These are phyloP conservation scores for Kluyveromyces nonfermentans DNA, from an alignment of 805 yeast genomes.

Conservation along the genomic window DNA sequence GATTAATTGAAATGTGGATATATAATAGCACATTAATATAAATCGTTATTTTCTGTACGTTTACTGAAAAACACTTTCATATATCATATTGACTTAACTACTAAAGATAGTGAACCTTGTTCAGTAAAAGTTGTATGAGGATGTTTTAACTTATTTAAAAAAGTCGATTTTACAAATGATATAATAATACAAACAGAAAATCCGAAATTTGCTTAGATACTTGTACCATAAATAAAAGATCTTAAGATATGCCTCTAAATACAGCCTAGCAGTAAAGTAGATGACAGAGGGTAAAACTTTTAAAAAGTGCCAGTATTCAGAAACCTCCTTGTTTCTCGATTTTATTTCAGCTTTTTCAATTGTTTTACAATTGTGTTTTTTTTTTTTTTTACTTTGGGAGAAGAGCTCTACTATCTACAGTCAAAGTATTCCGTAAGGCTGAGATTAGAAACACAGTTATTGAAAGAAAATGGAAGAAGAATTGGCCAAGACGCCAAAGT, in stretches of 20 bases:
- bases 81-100: too few relatives aligned
- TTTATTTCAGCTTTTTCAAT: too few relatives aligned
- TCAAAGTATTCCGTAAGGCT: too few relatives aligned
- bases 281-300: neutral
- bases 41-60: constrained; percentile 2
- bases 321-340: too few relatives aligned
- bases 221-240: neutral
- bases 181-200: neutral
- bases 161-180: neutral
- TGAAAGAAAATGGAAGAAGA: neutral
- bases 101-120: neutral
- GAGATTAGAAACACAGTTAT: neutral
- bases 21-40: constrained; percentile 2
- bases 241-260: neutral
- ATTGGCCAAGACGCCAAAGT: too few relatives aligned
- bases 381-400: too few relatives aligned
- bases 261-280: neutral
- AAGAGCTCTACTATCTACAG: too few relatives aligned
- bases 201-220: neutral
- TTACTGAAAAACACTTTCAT: neutral
- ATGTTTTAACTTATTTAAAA: too few relatives aligned
- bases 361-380: too few relatives aligned
- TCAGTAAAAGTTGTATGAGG: neutral
- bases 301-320: neutral
- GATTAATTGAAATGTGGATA: constrained; percentile 1